phyloP scores from a whole-genome alignment of 176 grass and related monocot genomes.

The Areca catechu region DNA sequence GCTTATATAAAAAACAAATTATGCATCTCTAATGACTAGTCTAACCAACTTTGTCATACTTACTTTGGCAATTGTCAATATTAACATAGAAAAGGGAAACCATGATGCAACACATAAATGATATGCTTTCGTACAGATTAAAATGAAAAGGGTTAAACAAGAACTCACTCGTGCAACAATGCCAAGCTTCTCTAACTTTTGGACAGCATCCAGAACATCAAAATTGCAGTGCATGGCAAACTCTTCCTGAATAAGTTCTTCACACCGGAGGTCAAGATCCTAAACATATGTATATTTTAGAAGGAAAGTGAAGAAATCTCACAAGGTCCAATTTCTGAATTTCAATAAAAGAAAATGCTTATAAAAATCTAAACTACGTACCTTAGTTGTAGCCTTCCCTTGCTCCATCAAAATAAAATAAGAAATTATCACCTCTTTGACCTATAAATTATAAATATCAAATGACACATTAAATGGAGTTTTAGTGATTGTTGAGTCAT shows the following conservation, averaged over 20 bases:
- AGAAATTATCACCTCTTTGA: constrained; percentile 95
- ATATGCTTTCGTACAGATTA: too few relatives aligned
- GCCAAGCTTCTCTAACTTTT: constrained; percentile 84
- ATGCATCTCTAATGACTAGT: too few relatives aligned
- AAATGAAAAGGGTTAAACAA: not conserved
- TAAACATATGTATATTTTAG: constrained; percentile 12
- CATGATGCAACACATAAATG: too few relatives aligned
- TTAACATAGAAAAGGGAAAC: too few relatives aligned
- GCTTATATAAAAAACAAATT: too few relatives aligned
- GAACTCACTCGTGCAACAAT: constrained; percentile 80
- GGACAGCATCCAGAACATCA: constrained; percentile 86
- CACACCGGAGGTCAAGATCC: constrained; percentile 90
- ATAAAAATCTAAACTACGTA: constrained; percentile 18
- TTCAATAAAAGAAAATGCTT: not conserved
- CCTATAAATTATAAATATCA: constrained; percentile 32
- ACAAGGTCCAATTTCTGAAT: not conserved
- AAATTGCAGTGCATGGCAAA: constrained; percentile 89
- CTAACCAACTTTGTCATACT: too few relatives aligned
- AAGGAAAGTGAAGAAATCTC: constrained; percentile 12
- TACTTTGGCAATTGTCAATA: too few relatives aligned
- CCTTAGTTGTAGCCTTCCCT: constrained; percentile 76
- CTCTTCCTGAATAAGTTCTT: constrained; percentile 90
- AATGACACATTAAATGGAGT: not conserved
- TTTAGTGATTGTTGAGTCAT: not conserved
- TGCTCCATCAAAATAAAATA: constrained; percentile 99